Base-by-base conservation (phyloP, 805 yeast species). In the Suhomyces kilbournensis region DNA sequence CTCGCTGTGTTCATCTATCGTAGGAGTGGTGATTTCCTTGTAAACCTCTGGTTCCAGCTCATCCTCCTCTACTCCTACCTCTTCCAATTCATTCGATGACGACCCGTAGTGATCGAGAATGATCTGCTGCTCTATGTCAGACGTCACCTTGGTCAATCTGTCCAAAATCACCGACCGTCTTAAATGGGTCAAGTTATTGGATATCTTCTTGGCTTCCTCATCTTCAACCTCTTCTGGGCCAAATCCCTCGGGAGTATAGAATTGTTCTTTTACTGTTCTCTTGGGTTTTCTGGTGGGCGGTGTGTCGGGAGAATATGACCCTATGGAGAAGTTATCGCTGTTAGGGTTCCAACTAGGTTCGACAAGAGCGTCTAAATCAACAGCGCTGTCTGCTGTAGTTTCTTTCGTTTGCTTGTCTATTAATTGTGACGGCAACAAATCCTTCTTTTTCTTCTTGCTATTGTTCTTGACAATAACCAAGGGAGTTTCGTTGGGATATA, bases 161-260 rank as follows among this genome's bases (percentile, higher is more conserved):
- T 73, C 76, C 40, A 74, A 62, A 35, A 74, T 70, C 34, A 68
- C 66, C 6, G 76, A 69, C 30, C 78, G 52, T 48, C 76, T 64
- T 20, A 74, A 56, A 12, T 57, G 51, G 8, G 46, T 46, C 46
- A 52, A 12, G 52, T 55, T 47, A 50, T 48, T 45, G 40, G 53
- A 32, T 49, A 38, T 52, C n/a, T 56, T 53, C 10, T 56, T 48
- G 17, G 48, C 55, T 20, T 44, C 54, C 10, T 56, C 54, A 2
- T 57, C 54, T 14, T 42, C 53, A n/a, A 19, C 49, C 22, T 40
- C 53, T 4, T 30, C 47, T 32, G 43, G 46, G 47, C 48, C 34
- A 48, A 47, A 52, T 9, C 28, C 49, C 35, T 35, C 46, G 4
- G 54, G 44, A 19, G 46, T 45, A 22, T 38, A 19, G 15, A 14